Evolutionary conservation across 1,139 yeast species (phyloP).

Genomic region (Pichia norvegensis): DNA sequence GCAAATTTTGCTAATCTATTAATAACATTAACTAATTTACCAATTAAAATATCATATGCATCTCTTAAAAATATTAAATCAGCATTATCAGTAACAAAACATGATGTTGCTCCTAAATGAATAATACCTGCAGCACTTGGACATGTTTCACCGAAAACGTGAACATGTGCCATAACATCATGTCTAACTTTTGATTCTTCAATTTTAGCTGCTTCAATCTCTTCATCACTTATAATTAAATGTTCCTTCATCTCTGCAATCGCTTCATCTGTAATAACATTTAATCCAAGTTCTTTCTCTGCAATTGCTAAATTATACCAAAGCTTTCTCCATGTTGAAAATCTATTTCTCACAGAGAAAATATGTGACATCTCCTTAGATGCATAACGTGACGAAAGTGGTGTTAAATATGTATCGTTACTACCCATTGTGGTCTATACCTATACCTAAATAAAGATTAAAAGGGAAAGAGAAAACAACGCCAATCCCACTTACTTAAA

Average conservation of each 20-base stretch:
- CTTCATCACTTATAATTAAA: conserved; percentile 82
- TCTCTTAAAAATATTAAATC: conserved; percentile 93
- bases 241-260: conserved; percentile 75
- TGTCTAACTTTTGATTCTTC: conserved; percentile 98
- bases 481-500: too few species aligned
- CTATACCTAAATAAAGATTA: not conserved
- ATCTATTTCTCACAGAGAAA: conserved; percentile 88
- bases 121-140: conserved; percentile 98
- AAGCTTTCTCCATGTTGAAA: conserved; percentile 96
- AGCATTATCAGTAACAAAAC: conserved; percentile 97
- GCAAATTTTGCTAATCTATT: conserved; percentile 87
- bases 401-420: conserved; percentile 75
- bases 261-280: conserved; percentile 83
- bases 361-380: conserved; percentile 92
- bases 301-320: conserved; percentile 97
- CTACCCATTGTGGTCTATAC: conserved; percentile 17
- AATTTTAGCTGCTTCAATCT: conserved; percentile 76
- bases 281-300: conserved; percentile 82
- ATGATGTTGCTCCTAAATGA: conserved; percentile 97
- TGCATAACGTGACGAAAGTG: conserved; percentile 93
- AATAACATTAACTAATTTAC: conserved; percentile 91
- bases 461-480: too few species aligned
- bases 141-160: conserved; percentile 82
- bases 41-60: conserved; percentile 87
- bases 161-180: conserved; percentile 99